Evolutionary conservation across 2,329 filamentous ascomycete species (phyloP).

Genomic region (Pseudogymnoascus sp.): DNA sequence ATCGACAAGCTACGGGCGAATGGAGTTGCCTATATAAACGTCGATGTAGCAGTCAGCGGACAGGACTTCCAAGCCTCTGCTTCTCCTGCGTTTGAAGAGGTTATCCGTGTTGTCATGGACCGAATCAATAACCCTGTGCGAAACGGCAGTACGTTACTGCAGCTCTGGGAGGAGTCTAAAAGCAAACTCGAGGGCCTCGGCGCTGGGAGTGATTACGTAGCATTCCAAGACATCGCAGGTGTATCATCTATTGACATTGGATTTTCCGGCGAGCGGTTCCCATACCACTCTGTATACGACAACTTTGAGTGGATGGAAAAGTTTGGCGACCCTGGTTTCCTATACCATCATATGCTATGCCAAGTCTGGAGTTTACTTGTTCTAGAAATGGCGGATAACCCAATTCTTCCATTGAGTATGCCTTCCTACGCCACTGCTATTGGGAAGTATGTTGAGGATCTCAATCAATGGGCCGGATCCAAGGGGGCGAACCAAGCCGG

Average conservation of each 20-base stretch:
- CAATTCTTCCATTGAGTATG: constrained; percentile 77
- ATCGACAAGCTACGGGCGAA: constrained; percentile 65
- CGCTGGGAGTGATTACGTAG: constrained; percentile 73
- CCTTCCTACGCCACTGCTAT: constrained; percentile 63
- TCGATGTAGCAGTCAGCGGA: constrained; percentile 76
- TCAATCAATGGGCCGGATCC: constrained; percentile 59
- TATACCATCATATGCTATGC: constrained; percentile 71
- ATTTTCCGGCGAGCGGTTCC: constrained; percentile 62
- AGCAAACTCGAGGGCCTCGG: constrained; percentile 62
- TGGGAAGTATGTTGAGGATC: constrained; percentile 55
- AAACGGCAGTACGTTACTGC: constrained; percentile 61
- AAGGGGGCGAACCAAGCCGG: constrained; percentile 48
- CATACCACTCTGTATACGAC: constrained; percentile 82
- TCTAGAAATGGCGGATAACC: constrained; percentile 75
- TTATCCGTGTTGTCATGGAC: constrained; percentile 66
- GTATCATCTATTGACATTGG: constrained; percentile 80
- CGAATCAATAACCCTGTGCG: constrained; percentile 65
- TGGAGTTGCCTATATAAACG: constrained; percentile 83
- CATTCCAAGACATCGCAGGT: constrained; percentile 87
- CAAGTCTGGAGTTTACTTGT: constrained; percentile 78
- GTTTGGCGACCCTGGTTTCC: constrained; percentile 74
- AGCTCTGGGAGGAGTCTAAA: constrained; percentile 66
- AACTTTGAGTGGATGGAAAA: constrained; percentile 79
- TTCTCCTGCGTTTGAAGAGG: constrained; percentile 70
- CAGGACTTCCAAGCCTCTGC: constrained; percentile 68